Evolutionary conservation across 140 eudicot genomes (phyloP).

Genomic region (Cichorium intybus): DNA sequence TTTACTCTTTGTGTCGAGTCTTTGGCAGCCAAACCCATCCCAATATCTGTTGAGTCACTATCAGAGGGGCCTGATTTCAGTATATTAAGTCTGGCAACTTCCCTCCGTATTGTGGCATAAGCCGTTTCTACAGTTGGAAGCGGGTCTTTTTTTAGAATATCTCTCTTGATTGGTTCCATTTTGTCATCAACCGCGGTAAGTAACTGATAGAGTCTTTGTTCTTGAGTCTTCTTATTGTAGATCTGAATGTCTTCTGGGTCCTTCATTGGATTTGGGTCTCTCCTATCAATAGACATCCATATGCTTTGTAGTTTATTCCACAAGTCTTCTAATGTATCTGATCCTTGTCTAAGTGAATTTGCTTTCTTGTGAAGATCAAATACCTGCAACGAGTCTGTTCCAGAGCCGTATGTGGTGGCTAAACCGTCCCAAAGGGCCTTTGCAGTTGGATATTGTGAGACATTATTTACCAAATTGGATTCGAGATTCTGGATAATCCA

Average conservation of each 20-base stretch:
- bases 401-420: neutral
- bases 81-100: constrained; percentile 1
- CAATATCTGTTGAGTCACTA: neutral
- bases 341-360: neutral
- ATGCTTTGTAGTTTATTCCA: constrained; percentile 6
- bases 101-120: constrained; percentile 8
- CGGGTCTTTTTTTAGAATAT: neutral
- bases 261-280: constrained; percentile 7
- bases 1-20: neutral
- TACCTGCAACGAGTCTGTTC: constrained; percentile 2
- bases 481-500: constrained; percentile 4
- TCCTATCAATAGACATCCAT: constrained; percentile 6
- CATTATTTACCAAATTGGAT: neutral
- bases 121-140: constrained; percentile 10
- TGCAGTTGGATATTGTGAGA: neutral
- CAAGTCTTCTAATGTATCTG: neutral
- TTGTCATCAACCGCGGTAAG: constrained; percentile 8
- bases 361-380: constrained; percentile 2
- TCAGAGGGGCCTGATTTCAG: neutral
- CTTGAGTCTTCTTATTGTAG: constrained; percentile 4
- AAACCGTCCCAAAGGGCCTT: constrained; percentile 3
- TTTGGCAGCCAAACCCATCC: constrained; percentile 3
- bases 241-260: constrained; percentile 10
- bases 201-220: constrained; percentile 7
- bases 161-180: constrained; percentile 4